Base-by-base conservation (phyloP, 1,284 basidiomycete species). In the Trichosporon asahii region DNA sequence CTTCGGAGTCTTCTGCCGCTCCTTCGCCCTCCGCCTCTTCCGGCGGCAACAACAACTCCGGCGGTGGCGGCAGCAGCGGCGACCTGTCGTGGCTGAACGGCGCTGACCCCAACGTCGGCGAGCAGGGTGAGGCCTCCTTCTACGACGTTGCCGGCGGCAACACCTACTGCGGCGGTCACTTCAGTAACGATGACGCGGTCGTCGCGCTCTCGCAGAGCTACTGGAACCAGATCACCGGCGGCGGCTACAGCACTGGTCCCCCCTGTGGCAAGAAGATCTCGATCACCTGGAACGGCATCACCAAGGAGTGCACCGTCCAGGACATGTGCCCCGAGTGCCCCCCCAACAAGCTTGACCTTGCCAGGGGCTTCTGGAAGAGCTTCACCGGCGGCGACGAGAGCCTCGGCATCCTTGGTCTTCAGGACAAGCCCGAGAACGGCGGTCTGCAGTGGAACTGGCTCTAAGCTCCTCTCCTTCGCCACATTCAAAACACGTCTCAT, bases 341-440 rank as follows among this genome's bases (percentile, higher is more conserved):
- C 2, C 86, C 81, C 55, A 89, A 87, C 44, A 91, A 88, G 57
- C 88, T 97, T 68, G 94, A 97, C 85, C 85, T 95, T 71, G 91
- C 91, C 29, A 79, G 82, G 14, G 87, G 89, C 67, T 88, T 97
- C 60, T 97, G 57, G 57, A 4, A 18, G 9, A 15, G 12, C 21
- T 61, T 61, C 57, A 33, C 57, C 15, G 57, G 29, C 27, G 57
- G 29, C 29, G 29, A 61, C 57, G 15, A 21, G 27, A 7, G 8
- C 7, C 29, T 61, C 18, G 57, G 57, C 18, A 29, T 61, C 7
- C 57, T 61, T 15, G 57, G 57, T 5, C 57, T 33, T 11, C 14
- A 21, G 11, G 27, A 61, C 27, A 15, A 29, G 27, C 29, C 57
- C 49, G 49, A 25, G 11, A 18, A 25, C n/a, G 23, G n/a, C n/a